Conservation (phyloP, 2,329 filamentous ascomycete species). For the Hymenoscyphus infarciens region DNA sequence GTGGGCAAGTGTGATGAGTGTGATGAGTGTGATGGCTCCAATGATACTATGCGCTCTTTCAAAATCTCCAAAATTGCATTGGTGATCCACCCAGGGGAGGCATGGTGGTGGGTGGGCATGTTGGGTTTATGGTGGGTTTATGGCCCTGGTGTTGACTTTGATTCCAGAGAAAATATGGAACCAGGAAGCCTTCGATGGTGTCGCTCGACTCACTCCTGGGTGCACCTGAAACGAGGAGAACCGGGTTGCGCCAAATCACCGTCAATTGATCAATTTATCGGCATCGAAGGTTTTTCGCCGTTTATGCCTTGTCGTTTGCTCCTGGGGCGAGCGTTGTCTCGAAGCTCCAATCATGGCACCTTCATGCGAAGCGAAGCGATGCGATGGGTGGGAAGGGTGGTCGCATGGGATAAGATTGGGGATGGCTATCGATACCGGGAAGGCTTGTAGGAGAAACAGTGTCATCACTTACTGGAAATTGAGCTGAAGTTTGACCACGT, state of each 20-base stretch:
- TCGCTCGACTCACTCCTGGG: slow-evolving; percentile 3
- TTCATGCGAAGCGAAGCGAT: not conserved
- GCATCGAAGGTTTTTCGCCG: slow-evolving; percentile 8
- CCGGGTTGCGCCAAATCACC: slow-evolving; percentile 16
- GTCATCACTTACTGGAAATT: too few species aligned
- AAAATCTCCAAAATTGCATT: not conserved
- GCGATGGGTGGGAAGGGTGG: not conserved
- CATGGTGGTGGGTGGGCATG: slow-evolving; percentile 1
- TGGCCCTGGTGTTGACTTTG: slow-evolving; percentile 9
- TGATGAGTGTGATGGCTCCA: not conserved
- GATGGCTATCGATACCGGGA: too few species aligned
- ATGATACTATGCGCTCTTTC: not conserved
- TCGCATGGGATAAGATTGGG: slow-evolving; percentile 3
- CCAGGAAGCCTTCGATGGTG: slow-evolving; percentile 2
- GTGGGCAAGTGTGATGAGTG: too few species aligned
- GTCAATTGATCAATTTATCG: slow-evolving; percentile 5
- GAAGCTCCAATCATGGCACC: not conserved
- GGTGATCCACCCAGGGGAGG: not conserved
- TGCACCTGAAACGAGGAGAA: slow-evolving; percentile 10
- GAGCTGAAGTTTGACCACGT: too few species aligned
- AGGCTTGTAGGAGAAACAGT: too few species aligned
- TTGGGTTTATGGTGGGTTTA: not conserved
- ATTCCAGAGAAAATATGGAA: slow-evolving; percentile 7
- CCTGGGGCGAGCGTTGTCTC: not conserved
- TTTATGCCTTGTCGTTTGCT: slow-evolving; percentile 9